phyloP scores from a whole-genome alignment of 2,329 filamentous ascomycete genomes.

The Ceratocystis eucalypticola region DNA sequence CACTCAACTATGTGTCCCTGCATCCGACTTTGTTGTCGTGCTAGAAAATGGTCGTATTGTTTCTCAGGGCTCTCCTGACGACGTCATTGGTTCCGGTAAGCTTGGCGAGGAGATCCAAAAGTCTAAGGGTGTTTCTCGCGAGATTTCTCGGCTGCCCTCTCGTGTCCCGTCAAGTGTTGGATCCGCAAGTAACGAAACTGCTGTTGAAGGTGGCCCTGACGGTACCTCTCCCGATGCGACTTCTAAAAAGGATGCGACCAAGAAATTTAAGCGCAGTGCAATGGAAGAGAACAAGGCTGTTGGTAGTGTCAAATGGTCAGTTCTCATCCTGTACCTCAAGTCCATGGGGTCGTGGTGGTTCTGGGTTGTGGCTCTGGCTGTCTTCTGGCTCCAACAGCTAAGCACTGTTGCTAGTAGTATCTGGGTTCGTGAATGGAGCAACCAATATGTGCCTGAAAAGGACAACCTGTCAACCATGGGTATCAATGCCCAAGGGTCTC shows the following conservation, averaged over 20 bases:
- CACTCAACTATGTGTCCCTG: slow-evolving; percentile 69
- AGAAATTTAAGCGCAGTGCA: slow-evolving; percentile 34
- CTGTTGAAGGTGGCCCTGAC: slow-evolving; percentile 34
- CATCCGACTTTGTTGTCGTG: slow-evolving; percentile 66
- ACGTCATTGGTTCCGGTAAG: slow-evolving; percentile 75
- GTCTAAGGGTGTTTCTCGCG: slow-evolving; percentile 55
- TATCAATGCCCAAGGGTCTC: slow-evolving; percentile 1
- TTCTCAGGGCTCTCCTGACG: slow-evolving; percentile 60
- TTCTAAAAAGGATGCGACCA: slow-evolving; percentile 35
- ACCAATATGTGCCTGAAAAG: slow-evolving; percentile 55
- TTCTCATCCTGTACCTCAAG: slow-evolving; percentile 70
- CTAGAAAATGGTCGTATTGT: slow-evolving; percentile 75
- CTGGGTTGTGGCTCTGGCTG: slow-evolving; percentile 61
- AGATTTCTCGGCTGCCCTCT: slow-evolving; percentile 61
- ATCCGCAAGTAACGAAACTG: slow-evolving; percentile 44
- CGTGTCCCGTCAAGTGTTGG: slow-evolving; percentile 63
- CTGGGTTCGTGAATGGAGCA: slow-evolving; percentile 93
- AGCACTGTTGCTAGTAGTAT: slow-evolving; percentile 78
- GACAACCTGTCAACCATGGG: slow-evolving; percentile 15
- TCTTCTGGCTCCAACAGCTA: slow-evolving; percentile 73
- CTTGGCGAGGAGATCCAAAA: slow-evolving; percentile 73
- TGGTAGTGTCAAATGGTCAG: slow-evolving; percentile 76
- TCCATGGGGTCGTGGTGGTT: slow-evolving; percentile 98
- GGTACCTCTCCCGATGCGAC: slow-evolving; percentile 35
- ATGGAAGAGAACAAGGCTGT: slow-evolving; percentile 67